Conservation (phyloP, 2,329 filamentous ascomycete genomes). For the Botryotinia narcissicola region DNA sequence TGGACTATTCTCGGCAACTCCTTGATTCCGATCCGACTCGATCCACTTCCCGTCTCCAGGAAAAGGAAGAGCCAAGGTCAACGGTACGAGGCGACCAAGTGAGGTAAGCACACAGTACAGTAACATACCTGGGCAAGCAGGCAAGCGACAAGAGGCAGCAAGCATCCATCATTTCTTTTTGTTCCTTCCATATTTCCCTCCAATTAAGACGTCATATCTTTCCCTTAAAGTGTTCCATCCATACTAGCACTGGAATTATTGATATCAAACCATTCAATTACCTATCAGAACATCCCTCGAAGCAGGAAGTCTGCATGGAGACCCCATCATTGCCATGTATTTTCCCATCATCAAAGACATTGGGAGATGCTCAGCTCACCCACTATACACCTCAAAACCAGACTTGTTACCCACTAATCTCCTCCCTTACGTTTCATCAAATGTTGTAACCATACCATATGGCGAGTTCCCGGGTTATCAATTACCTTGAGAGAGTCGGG, state of each 20-base stretch:
- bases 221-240: not conserved
- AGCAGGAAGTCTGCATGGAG: conserved; percentile 3
- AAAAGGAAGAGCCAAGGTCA: conserved; percentile 6
- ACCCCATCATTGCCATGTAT: conserved; percentile 8
- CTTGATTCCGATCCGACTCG: not conserved
- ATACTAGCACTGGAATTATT: not conserved
- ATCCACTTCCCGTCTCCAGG: conserved; percentile 6
- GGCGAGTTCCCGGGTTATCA: not conserved
- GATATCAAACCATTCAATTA: not conserved
- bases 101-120: not conserved
- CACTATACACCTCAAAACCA: not conserved
- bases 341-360: not conserved
- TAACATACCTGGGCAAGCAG: not conserved
- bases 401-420: not conserved
- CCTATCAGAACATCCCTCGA: not conserved
- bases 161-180: not conserved
- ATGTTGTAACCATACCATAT: not conserved
- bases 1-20: not conserved
- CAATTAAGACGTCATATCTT: not conserved
- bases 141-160: conserved; percentile 4
- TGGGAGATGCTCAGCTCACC: not conserved
- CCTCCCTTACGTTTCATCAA: conserved; percentile 1
- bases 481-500: not conserved
- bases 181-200: not conserved
- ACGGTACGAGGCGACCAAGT: not conserved